Evolutionary conservation across 2,329 filamentous ascomycete genomes (phyloP).

Genomic region (Aspergillus niger): DNA sequence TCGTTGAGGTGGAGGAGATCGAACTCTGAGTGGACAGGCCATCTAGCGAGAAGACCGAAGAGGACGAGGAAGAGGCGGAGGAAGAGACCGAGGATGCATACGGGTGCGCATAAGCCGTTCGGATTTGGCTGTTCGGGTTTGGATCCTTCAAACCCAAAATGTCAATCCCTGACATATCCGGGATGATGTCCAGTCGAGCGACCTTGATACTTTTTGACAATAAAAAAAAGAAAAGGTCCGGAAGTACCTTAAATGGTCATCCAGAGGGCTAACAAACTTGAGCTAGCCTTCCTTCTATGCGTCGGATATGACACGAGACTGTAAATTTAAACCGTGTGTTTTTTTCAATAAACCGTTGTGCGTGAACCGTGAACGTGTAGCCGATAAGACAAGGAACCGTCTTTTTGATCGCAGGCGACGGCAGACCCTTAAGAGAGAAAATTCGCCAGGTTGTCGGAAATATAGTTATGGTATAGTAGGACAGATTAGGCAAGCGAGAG

Average conservation of each 20-base stretch:
- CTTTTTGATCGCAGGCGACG: constrained; percentile 36
- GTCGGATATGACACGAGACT: constrained; percentile 18
- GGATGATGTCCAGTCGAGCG: constrained; percentile 28
- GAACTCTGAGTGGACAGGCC: constrained; percentile 66
- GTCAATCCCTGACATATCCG: constrained; percentile 49
- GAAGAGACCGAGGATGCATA: constrained; percentile 73
- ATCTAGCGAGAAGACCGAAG: constrained; percentile 76
- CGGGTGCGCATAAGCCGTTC: constrained; percentile 50
- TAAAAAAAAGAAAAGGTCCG: constrained; percentile 22
- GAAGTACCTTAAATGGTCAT: constrained; percentile 22
- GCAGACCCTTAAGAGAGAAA: constrained; percentile 29
- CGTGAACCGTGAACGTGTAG: constrained; percentile 35
- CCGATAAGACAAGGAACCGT: constrained; percentile 33
- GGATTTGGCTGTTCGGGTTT: constrained; percentile 40
- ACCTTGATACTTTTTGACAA: constrained; percentile 16
- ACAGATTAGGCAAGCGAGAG: constrained; percentile 9
- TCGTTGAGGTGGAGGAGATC: constrained; percentile 67
- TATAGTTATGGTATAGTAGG: constrained; percentile 3
- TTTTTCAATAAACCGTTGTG: constrained; percentile 34
- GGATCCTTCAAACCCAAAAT: constrained; percentile 45
- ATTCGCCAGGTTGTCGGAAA: constrained; percentile 29
- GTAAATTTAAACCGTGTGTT: constrained; percentile 25
- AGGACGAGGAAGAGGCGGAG: constrained; percentile 73
- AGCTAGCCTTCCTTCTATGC: constrained; percentile 11
- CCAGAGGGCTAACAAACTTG: constrained; percentile 11